phyloP scores from a whole-genome alignment of 2,329 filamentous ascomycete species.

The Aspergillus pseudoviridinutans region DNA sequence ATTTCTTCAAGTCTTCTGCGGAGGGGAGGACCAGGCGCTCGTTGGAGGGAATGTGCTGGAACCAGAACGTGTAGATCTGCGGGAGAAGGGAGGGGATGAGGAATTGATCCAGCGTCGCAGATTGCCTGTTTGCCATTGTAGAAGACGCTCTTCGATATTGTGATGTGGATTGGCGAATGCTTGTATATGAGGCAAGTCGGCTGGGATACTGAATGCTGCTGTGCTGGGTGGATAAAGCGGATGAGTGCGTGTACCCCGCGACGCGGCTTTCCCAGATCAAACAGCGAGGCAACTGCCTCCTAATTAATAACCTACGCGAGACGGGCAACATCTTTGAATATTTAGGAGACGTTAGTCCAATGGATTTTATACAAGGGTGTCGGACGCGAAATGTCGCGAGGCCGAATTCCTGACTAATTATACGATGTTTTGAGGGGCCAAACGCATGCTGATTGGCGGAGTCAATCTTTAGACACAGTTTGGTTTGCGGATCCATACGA shows the following conservation, averaged over 20 bases:
- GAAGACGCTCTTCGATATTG: background rate
- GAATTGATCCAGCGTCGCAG: background rate
- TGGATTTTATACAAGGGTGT: background rate
- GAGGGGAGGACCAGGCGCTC: conserved; percentile 1
- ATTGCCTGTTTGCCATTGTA: background rate
- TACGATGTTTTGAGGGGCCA: too few species aligned
- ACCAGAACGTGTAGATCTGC: conserved; percentile 5
- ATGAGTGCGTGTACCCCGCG: too few species aligned
- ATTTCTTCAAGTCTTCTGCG: background rate
- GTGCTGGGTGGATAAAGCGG: background rate
- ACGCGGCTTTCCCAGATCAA: too few species aligned
- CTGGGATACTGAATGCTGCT: background rate
- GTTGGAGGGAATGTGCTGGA: conserved; percentile 3
- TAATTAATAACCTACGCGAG: too few species aligned
- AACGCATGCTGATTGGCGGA: background rate
- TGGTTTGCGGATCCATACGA: too few species aligned
- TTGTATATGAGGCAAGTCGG: background rate
- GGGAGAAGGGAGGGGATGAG: background rate
- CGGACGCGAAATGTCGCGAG: background rate
- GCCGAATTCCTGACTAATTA: background rate
- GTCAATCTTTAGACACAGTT: background rate
- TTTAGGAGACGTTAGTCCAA: too few species aligned
- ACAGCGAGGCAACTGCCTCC: too few species aligned
- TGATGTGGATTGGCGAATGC: background rate
- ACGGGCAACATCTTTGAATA: too few species aligned